Conservation (phyloP, 352 stramenopile genomes). For the Heterotrichella gracilis region DNA sequence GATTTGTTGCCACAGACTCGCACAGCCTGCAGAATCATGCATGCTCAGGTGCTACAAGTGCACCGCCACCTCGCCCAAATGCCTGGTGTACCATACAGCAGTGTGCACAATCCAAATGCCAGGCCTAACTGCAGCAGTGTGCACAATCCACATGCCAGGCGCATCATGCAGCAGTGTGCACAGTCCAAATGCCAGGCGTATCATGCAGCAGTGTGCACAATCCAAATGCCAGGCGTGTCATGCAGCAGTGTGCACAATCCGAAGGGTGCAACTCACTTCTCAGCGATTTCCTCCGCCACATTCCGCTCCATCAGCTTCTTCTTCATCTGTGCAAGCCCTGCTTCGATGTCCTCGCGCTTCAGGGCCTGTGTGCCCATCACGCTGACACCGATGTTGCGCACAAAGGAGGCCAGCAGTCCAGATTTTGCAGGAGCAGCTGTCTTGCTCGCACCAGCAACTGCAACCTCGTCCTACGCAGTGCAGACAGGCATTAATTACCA, state of each 20-base stretch:
- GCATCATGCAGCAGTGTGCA: conserved; percentile 13
- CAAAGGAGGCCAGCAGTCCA: not conserved
- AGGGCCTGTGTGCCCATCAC: not conserved
- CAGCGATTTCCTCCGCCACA: conserved; percentile 10
- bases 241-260: no score
- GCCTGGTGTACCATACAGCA: no score
- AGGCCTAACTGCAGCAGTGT: no score
- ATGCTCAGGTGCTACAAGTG: no score
- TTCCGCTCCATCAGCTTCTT: conserved; percentile 9
- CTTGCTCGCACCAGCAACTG: not conserved
- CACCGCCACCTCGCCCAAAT: no score
- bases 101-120: conserved; percentile 12
- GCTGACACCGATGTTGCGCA: not conserved
- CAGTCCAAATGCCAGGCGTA: no score
- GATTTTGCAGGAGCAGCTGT: not conserved
- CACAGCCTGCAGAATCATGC: conserved; percentile 64
- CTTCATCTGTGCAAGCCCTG: conserved; percentile 10
- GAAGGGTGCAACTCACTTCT: no score
- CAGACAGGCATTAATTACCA: not conserved
- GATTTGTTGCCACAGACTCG: conserved; percentile 52
- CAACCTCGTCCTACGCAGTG: conserved; percentile 10
- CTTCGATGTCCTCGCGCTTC: conserved; percentile 16
- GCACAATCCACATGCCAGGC: no score
- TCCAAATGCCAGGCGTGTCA: no score
- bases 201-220: no score